Percentiles rank a stretch among this genome's conserved stretches.
Conservation (phyloP, 352 stramenopile species). For the Thalassiosira pacifica region DNA sequence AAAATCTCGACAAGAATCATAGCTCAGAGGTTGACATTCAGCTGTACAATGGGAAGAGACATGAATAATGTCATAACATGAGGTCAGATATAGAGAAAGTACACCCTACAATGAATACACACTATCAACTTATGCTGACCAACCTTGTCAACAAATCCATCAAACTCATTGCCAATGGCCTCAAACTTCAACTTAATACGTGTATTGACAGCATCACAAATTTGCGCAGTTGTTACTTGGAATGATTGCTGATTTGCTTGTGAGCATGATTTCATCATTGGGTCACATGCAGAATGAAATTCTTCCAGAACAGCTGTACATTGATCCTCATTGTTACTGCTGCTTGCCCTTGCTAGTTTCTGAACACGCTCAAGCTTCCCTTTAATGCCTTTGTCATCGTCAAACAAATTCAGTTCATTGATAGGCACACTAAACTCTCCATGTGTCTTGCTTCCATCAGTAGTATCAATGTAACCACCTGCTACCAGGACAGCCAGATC, state of each 20-base stretch:
- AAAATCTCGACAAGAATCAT: too few species aligned
- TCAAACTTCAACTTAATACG: constrained; percentile 13
- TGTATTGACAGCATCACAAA: constrained; percentile 26
- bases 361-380: too few species aligned
- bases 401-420: not conserved
- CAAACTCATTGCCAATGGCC: constrained; percentile 36
- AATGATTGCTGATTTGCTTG: constrained; percentile 18
- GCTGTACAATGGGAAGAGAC: too few species aligned
- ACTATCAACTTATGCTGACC: not conserved
- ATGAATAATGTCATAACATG: too few species aligned
- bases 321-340: too few species aligned
- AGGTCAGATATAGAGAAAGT: too few species aligned
- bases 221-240: not conserved
- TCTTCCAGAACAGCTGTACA: too few species aligned
- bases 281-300: too few species aligned
- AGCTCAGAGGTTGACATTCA: too few species aligned
- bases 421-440: not conserved
- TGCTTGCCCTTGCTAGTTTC: too few species aligned
- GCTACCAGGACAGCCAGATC: not conserved
- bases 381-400: not conserved
- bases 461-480: constrained; percentile 1
- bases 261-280: not conserved
- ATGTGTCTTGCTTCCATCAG: not conserved
- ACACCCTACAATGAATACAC: too few species aligned
- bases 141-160: constrained; percentile 13